Conservation (phyloP, 345 rosid genomes). For the Linum trigynum region DNA sequence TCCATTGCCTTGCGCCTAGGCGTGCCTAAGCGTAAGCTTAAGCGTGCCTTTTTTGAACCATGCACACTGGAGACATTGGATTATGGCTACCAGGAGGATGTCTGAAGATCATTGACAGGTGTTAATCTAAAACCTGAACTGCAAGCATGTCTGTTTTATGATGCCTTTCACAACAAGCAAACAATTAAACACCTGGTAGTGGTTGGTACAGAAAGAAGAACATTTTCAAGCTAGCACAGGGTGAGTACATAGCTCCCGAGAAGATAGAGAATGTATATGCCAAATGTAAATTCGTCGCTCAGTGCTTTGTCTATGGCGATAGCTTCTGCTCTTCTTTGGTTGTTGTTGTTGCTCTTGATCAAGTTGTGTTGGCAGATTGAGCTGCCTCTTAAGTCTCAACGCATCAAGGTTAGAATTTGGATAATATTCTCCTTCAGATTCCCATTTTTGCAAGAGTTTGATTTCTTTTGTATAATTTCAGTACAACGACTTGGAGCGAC, state of each 20-base stretch:
- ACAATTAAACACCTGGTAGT: neutral
- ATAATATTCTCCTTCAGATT: neutral
- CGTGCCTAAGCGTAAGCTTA: no score
- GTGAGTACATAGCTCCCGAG: no score
- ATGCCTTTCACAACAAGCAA: neutral
- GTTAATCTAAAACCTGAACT: neutral
- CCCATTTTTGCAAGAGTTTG: neutral
- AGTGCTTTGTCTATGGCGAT: constrained; percentile 94
- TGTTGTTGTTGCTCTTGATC: constrained; percentile 77
- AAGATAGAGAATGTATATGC: no score
- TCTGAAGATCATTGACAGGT: no score
- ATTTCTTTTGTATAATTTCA: constrained; percentile 11
- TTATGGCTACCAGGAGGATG: no score
- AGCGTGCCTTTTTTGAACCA: no score
- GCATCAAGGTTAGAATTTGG: constrained; percentile 47
- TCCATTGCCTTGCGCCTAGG: no score
- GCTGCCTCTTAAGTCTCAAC: constrained; percentile 50
- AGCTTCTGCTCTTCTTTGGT: constrained; percentile 83
- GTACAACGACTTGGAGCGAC: constrained; percentile 50
- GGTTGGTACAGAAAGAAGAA: constrained; percentile 66
- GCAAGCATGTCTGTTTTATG: neutral
- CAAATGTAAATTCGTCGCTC: constrained; percentile 62
- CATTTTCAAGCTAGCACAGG: no score
- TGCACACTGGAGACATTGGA: constrained; percentile 56
- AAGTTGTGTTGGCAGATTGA: constrained; percentile 63